Base-by-base conservation (phyloP, 345 rosid species). In the Hypericum androsaemum region DNA sequence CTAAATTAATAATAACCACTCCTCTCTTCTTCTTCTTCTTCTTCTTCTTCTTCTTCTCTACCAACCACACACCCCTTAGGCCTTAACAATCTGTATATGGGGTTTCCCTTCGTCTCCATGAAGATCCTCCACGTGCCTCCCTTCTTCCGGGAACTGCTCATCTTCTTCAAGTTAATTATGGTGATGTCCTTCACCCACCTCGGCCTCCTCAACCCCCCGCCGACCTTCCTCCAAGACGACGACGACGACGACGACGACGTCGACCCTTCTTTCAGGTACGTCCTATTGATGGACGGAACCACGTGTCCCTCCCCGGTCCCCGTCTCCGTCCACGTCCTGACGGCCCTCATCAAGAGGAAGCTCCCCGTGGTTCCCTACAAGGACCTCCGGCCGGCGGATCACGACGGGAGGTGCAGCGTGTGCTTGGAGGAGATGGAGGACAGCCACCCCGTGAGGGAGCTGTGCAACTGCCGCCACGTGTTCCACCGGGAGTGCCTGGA, bases 401-500 rank as follows among this genome's bases (percentile, higher is more conserved):
- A 15, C 48, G 59, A 11, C 41, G 62, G 14, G n/a, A 8, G 14
- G 43, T 79, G 84, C 59, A 36, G 59, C 39, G 72, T 79, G 1
- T 79, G 81, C 74, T 62, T 79, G 62, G 69, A 59, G 17, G 37
- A 32, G 10, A 42, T 79, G 36, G 59, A 48, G 56, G 58, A 41
- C 44, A 47, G 41, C 13, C 57, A 76, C n/a, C 56, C 66, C 50
- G 53, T 74, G 7, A 71, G 79, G 58, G 63, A 69, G 64, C 71
- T 71, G 7, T 51, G 54, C 37, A 76, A 66, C 51, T 79, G 81
- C 45, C 12, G 12, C 43, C 79, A 79, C 63, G 69, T 69, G 59
- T 79, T 76, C 54, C 84, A 73, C 43, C 56, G 44, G 50, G 67
- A 51, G 13, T 79, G 81, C 65, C 28, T 79, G 44, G 81, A 79